Conservation (phyloP, 495 filamentous ascomycete species). For the Penicillium antarcticum region DNA sequence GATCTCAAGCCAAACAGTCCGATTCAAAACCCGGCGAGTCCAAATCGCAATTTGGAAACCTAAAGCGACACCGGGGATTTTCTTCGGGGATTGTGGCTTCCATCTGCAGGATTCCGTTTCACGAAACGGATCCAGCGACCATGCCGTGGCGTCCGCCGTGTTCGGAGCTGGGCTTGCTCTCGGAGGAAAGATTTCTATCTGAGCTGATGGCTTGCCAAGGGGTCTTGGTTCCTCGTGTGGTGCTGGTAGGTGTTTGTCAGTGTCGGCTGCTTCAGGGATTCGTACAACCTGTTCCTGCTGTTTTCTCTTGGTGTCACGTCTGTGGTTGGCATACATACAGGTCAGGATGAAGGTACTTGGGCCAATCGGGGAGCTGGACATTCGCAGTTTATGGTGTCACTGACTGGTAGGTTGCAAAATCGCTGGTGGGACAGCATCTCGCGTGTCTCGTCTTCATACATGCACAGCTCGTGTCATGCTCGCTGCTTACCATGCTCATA, state of each 20-base stretch:
- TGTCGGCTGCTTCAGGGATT: neutral
- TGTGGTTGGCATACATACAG: neutral
- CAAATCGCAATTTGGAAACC: neutral
- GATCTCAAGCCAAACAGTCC: neutral
- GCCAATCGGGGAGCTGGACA: too few relatives aligned
- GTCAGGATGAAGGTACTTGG: too few relatives aligned
- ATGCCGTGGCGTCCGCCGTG: neutral
- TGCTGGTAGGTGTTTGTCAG: neutral
- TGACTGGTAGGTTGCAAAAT: too few relatives aligned
- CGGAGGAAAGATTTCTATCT: neutral
- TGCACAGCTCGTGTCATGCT: too few relatives aligned
- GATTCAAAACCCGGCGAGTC: neutral
- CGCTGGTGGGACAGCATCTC: too few relatives aligned
- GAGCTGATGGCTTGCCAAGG: neutral
- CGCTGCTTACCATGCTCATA: too few relatives aligned
- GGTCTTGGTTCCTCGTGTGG: neutral
- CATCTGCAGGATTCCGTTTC: neutral
- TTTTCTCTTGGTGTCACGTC: too few relatives aligned
- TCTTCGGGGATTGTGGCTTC: neutral
- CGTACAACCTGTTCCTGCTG: neutral
- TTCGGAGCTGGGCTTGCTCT: neutral
- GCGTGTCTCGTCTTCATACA: too few relatives aligned
- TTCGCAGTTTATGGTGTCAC: too few relatives aligned
- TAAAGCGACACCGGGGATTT: neutral
- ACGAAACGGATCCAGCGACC: neutral